A percentile compares a stretch with the other conserved stretches of the same genome.
These are phyloP conservation scores for Termitomyces sp. DNA, from an alignment of 768 basidiomycete species.

Conservation along the genomic window DNA sequence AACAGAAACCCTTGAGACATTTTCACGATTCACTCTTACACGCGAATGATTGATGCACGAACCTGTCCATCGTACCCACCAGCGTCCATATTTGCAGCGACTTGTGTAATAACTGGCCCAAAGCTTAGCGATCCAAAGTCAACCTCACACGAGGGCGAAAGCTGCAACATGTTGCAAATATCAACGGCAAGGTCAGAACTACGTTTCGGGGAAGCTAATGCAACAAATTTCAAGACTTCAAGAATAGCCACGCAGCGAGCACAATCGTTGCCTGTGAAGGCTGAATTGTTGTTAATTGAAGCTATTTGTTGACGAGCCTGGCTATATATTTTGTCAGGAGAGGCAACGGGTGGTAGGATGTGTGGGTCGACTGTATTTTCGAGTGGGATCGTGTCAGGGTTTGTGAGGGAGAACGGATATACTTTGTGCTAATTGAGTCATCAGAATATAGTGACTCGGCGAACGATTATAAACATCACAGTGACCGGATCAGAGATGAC, in stretches of 20 bases:
- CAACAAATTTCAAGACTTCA: constrained; percentile 60
- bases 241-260: constrained; percentile 55
- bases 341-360: constrained; percentile 54
- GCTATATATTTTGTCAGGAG: constrained; percentile 38
- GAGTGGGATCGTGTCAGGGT: constrained; percentile 53
- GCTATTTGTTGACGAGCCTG: constrained; percentile 52
- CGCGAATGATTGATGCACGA: constrained; percentile 5
- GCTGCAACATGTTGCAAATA: constrained; percentile 54
- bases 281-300: constrained; percentile 47
- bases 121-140: constrained; percentile 40
- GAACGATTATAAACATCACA: constrained; percentile 26
- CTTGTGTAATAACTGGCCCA: constrained; percentile 65
- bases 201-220: constrained; percentile 54
- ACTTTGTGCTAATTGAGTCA: constrained; percentile 37
- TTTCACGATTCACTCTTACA: background rate
- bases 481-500: constrained; percentile 67
- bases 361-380: constrained; percentile 60
- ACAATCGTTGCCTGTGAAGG: constrained; percentile 49
- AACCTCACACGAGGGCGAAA: constrained; percentile 43
- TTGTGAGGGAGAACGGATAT: constrained; percentile 58
- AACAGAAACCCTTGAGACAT: constrained; percentile 43
- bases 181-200: constrained; percentile 50
- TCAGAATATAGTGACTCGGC: background rate
- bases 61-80: constrained; percentile 74
- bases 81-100: constrained; percentile 63